Evolutionary conservation across 2,329 filamentous ascomycete genomes (phyloP), one percentile per base, ranked within the genome.

Genomic region (Hypoxylon rubiginosum): DNA sequence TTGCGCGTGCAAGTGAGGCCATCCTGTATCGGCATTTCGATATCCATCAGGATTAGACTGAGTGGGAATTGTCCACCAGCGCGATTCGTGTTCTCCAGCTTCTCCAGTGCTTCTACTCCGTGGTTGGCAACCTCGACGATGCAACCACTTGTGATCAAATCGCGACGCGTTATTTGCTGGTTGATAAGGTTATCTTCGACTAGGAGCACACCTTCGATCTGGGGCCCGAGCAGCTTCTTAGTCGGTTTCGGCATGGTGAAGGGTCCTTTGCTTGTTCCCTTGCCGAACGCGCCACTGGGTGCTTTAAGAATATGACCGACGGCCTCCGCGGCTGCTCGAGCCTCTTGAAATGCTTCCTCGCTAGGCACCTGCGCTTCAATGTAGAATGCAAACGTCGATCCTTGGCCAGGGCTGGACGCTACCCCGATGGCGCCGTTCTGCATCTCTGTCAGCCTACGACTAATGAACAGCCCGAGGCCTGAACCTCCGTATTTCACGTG

Each of bases 381-480:
- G 74, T 92, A 93, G 75, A 94, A 93, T 19, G 86, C 89, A 77
- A 93, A 93, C 0, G 87, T 92, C 76, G 89, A 92, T 26, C 91
- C 91, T 45, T 86, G 82, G 10, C 88, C 90, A 53, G 87, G 84
- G 59, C 86, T 81, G 0, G 90, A 91, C 1, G 86, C 83, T 3
- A 93, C 90, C 3, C 91, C 91, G 62, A 93, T 92, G 72, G 92
- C 89, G 1, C 91, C 91, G 21, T 91, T 91, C 76, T 93, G 91
- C 65, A 93, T 82, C 74, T 93, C 90, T 0, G 90, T 91, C 56
- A 94, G 80, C 72, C 91, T 90, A 24, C 91, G 85, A 8, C 88
- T 91, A 74, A 94, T 93, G 79, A 93, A 93, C 1, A 94, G 81
- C 0, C 90, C 90, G 0, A 92, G 80, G 0, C 90, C 90, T 0